phyloP scores from a whole-genome alignment of 2,329 filamentous ascomycete genomes.

The Ascochyta pisi region DNA sequence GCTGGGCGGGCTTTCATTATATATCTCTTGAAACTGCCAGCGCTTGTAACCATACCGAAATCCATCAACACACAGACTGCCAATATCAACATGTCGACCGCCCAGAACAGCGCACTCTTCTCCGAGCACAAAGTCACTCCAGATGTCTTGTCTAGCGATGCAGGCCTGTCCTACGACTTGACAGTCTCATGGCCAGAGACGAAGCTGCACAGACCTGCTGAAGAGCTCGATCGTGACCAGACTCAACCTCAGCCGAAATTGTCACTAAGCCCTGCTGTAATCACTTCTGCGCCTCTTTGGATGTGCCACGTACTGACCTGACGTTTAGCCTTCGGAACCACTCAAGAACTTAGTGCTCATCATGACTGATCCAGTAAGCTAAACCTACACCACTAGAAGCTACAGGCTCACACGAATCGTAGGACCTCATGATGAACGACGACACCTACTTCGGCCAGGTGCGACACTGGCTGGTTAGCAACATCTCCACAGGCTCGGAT shows the following conservation, averaged over 20 bases:
- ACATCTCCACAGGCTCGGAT: slow-evolving; percentile 16
- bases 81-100: not conserved
- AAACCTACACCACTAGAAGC: not conserved
- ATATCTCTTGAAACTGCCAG: not conserved
- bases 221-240: slow-evolving; percentile 23
- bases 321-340: slow-evolving; percentile 16
- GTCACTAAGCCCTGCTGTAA: slow-evolving; percentile 20
- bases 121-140: slow-evolving; percentile 26
- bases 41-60: not conserved
- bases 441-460: slow-evolving; percentile 33
- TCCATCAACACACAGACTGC: not conserved
- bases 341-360: slow-evolving; percentile 26
- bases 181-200: slow-evolving; percentile 24
- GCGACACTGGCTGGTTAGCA: slow-evolving; percentile 33
- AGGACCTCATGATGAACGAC: slow-evolving; percentile 32
- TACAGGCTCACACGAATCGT: not conserved
- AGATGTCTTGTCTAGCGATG: slow-evolving; percentile 22
- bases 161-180: slow-evolving; percentile 21
- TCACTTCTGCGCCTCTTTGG: not conserved
- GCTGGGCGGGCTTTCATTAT: not conserved
- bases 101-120: slow-evolving; percentile 7
- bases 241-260: slow-evolving; percentile 28
- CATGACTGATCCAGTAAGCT: slow-evolving; percentile 27
- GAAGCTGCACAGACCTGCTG: slow-evolving; percentile 20
- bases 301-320: not conserved